Base-by-base conservation (phyloP, 2,329 filamentous ascomycete species). In the Aspergillus quadrilineatus region DNA sequence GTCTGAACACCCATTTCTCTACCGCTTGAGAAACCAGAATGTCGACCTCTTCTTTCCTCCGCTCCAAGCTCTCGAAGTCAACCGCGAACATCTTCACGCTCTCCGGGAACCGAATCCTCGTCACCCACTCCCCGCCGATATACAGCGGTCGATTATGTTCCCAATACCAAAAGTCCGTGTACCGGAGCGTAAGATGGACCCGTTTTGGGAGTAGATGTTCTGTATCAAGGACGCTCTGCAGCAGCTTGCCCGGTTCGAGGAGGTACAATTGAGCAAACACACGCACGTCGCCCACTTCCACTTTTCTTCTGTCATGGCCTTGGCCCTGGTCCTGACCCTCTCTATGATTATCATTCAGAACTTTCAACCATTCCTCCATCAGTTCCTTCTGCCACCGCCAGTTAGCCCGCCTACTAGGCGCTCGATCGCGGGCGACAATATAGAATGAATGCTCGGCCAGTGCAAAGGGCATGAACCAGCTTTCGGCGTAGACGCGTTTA, bases 81-180 rank as follows among this genome's bases (percentile, higher is more conserved):
- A 82, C 68, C 28, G 66, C 63, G 2, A 84, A 62, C 45, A 76
- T 71, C 1, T 65, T 62, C 14, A 80, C 67, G 4, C 70, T 73
- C 0, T 57, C 4, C 0, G 74, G 68, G 29, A 80, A 57, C 0
- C 60, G 55, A 1, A 70, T 48, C 0, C 12, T 37, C 4, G 62
- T 29, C n/a, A 79, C 69, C 77, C 78, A 80, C 7, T 6, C 29
- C 37, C 36, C 41, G 0, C 69, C 61, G 29, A 80, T 73, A 4
- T 60, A 56, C 5, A 81, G 64, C 2, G 67, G 68, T 4, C 62
- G 42, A 50, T 79, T 70, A 0, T 48, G 0, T 60, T 80, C 76
- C 78, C 77, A 79, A 15, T 49, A 67, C 76, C 77, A 80, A 70
- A 78, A 81, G 58, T 82, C 80, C 2, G 78, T 73, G 56, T 82